Base-by-base conservation (phyloP, 2,329 filamentous ascomycete species). In the Dactylellina cionopaga region DNA sequence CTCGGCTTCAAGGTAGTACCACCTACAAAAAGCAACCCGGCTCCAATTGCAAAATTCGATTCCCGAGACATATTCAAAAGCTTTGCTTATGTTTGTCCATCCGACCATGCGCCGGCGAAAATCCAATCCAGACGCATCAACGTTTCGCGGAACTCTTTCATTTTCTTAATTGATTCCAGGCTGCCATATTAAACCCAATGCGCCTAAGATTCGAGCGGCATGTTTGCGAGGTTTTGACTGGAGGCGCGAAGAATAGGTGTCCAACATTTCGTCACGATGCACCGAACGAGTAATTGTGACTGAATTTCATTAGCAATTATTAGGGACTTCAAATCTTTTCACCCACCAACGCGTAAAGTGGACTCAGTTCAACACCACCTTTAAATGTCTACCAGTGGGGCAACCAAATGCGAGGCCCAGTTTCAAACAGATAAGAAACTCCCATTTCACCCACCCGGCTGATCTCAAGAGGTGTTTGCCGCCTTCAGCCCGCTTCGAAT, bases 401-500 rank as follows among this genome's bases (percentile, higher is more conserved):
- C 56, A 63, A 47, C 56, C 55, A 39, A 70, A 62, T 47, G 63
- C 55, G 64, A 69, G 64, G 25, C 39, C 39, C 17, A 43, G 64
- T 62, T 70, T 70, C 64, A 62, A 70, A 49, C 46, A 62, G 64
- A 70, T 63, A 62, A 63, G 49, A 17, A 41, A 25, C n/a, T 51
- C 41, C 19, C 33, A 27, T 29, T 63, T 46, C 47, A 47, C 33
- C n/a, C 27, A 47, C 31, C 49, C 65, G 56, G 65, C 56, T 70
- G 56, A 58, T 62, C 58, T 43, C 41, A n/a, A n/a, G 24, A 51
- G 25, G 17, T 70, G 49, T 56, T 65, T 56, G 35, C 52, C 63
- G 47, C 51, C 56, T 47, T 51, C 47, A 55, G 47, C 22, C 31
- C 37, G n/a, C 24, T n/a, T n/a, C 15, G 27, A 15, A 17, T n/a